A percentile compares a stretch with the other conserved stretches of the same genome.
Evolutionary conservation across 2,329 filamentous ascomycete genomes (phyloP).

Genomic region (Penicillium sp.): DNA sequence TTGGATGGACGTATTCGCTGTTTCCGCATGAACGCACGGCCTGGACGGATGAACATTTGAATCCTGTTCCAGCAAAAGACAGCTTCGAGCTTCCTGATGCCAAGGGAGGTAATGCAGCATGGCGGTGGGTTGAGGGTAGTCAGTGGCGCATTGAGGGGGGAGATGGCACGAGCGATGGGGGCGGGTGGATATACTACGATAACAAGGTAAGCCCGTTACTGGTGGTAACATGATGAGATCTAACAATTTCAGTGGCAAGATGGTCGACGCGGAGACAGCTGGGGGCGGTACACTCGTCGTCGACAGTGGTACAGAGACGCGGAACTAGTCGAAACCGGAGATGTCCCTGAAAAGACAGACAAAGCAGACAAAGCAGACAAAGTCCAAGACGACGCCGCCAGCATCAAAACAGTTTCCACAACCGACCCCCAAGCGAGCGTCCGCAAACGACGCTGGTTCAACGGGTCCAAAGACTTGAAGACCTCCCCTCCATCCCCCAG

Average conservation of each 20-base stretch:
- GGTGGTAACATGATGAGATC: neutral
- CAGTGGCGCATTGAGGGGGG: constrained; percentile 82
- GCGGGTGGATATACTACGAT: constrained; percentile 96
- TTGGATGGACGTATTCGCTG: constrained; percentile 90
- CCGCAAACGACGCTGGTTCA: constrained; percentile 37
- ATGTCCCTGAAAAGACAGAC: constrained; percentile 34
- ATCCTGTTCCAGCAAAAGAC: constrained; percentile 70
- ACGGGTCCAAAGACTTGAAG: constrained; percentile 28
- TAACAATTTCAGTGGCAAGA: constrained; percentile 69
- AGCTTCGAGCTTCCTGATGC: constrained; percentile 66
- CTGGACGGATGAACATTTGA: constrained; percentile 96
- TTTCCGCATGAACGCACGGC: constrained; percentile 84
- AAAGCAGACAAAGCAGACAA: constrained; percentile 27
- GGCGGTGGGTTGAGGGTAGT: constrained; percentile 80
- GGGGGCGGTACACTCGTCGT: constrained; percentile 88
- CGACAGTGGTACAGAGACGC: constrained; percentile 96
- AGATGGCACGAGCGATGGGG: constrained; percentile 48
- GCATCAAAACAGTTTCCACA: constrained; percentile 18
- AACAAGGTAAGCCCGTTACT: constrained; percentile 65
- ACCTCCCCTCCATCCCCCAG: constrained; percentile 20
- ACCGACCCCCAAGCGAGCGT: constrained; percentile 23
- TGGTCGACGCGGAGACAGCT: constrained; percentile 82
- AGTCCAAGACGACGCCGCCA: constrained; percentile 22
- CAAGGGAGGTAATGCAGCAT: constrained; percentile 59
- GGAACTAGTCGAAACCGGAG: constrained; percentile 73